phyloP scores from a whole-genome alignment of 2,329 filamentous ascomycete genomes.

The Trichocomaceae sp. region DNA sequence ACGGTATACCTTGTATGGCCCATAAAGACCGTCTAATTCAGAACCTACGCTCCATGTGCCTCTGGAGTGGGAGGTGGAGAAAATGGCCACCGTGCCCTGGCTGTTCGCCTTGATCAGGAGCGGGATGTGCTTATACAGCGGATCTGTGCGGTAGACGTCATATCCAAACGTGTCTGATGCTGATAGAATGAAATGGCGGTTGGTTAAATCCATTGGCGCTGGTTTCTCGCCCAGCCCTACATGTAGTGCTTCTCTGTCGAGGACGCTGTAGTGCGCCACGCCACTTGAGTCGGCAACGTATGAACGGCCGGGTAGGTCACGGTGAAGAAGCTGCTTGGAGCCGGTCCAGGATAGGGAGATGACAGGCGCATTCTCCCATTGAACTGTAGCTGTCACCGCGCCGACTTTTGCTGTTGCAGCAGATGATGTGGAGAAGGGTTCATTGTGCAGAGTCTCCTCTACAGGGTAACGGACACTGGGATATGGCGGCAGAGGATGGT shows the following conservation, averaged over 20 bases:
- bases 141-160: conserved; percentile 63
- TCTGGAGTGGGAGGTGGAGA: conserved; percentile 60
- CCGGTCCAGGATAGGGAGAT: conserved; percentile 51
- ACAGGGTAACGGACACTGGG: conserved; percentile 51
- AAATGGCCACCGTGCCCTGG: conserved; percentile 58
- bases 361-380: conserved; percentile 54
- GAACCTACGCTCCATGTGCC: conserved; percentile 61
- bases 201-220: conserved; percentile 65
- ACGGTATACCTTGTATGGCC: conserved; percentile 65
- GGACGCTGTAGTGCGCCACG: conserved; percentile 58
- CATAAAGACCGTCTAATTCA: conserved; percentile 71
- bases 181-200: conserved; percentile 58
- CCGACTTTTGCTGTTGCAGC: conserved; percentile 44
- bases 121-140: conserved; percentile 69
- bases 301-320: conserved; percentile 59
- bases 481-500: conserved; percentile 59
- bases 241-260: conserved; percentile 58
- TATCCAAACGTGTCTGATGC: conserved; percentile 70
- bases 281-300: conserved; percentile 58
- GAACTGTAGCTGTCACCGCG: conserved; percentile 48
- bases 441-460: conserved; percentile 28
- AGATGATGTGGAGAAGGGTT: conserved; percentile 11
- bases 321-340: conserved; percentile 50
- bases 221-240: conserved; percentile 67
- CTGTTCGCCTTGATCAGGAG: conserved; percentile 63